Base-by-base conservation (phyloP, 495 filamentous ascomycete genomes). In the Penicillium soppii region DNA sequence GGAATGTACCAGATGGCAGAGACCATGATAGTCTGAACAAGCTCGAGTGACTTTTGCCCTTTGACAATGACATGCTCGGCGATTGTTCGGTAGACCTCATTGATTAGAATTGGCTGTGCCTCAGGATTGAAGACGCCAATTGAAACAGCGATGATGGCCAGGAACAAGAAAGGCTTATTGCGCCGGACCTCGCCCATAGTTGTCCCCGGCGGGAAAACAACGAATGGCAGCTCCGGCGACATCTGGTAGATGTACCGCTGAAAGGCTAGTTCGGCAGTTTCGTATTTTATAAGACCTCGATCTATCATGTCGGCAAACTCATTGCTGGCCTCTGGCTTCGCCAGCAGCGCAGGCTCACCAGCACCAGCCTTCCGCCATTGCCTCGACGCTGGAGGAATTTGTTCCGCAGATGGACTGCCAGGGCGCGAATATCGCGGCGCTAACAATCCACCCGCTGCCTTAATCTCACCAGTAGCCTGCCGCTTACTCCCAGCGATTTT, bases 41-140 rank as follows among this genome's bases (percentile, higher is more conserved):
- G 69, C 59, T 97, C 92, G 9, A 97, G 70, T 7, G 81, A 87
- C 70, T 96, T 97, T 46, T 90, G 85, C 10, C 88, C 89, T 26
- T 81, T 81, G 26, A 88, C 70, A 47, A 95, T 80, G 33, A 94
- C 77, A 20, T 82, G 78, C 17, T 95, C 85, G 7, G 88, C 89
- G 37, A 94, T 82, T 21, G 82, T 67, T 50, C 78, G 79, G 72
- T 90, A 88, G 46, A 89, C 68, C 59, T 95, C 87, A 38, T 81
- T 81, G 0, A 84, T 80, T 20, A 97, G 70, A 2, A 68, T 57
- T 8, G 68, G 63, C 57, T 91, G 88, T 5, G 84, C 50, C 4
- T 75, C 62, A 3, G 85, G 81, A 55, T 80, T 70, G 51, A 84
- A 82, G 4, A 76, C 73, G 3, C 82, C 83, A 27, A 89, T 82